Conservation (phyloP, 2,329 filamentous ascomycete species). For the Pseudocercospora musae region DNA sequence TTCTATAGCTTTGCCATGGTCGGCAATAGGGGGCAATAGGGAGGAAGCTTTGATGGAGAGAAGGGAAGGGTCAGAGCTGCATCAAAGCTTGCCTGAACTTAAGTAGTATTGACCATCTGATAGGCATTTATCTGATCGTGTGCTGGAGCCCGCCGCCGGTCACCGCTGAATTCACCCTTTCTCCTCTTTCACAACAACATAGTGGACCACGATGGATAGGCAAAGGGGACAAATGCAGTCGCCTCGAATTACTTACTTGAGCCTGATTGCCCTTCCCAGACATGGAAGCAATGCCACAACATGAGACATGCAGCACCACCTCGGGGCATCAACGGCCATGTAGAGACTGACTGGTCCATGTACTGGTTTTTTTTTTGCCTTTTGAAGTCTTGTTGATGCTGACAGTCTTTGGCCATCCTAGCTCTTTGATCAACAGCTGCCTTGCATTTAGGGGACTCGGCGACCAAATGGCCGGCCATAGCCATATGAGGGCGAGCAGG, state of each 20-base stretch:
- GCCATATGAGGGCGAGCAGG: neutral
- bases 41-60: neutral
- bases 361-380: neutral
- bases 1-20: neutral
- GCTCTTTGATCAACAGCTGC: neutral
- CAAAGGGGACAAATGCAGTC: neutral
- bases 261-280: neutral
- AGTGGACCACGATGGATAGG: neutral
- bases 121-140: neutral
- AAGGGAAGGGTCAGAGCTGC: neutral
- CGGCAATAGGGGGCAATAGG: neutral
- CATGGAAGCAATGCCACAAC: neutral
- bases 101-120: neutral
- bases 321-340: neutral
- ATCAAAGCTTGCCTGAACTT: neutral
- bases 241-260: neutral
- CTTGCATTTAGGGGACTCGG: neutral
- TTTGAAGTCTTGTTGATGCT: neutral
- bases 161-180: neutral
- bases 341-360: neutral
- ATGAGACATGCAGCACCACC: neutral
- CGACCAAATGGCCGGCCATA: neutral
- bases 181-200: neutral
- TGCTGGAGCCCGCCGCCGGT: neutral
- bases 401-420: neutral